Percentiles rank a stretch among this genome's conserved stretches.
Conservation (phyloP, 768 basidiomycete species). For the Strobilomyces dryophilus region DNA sequence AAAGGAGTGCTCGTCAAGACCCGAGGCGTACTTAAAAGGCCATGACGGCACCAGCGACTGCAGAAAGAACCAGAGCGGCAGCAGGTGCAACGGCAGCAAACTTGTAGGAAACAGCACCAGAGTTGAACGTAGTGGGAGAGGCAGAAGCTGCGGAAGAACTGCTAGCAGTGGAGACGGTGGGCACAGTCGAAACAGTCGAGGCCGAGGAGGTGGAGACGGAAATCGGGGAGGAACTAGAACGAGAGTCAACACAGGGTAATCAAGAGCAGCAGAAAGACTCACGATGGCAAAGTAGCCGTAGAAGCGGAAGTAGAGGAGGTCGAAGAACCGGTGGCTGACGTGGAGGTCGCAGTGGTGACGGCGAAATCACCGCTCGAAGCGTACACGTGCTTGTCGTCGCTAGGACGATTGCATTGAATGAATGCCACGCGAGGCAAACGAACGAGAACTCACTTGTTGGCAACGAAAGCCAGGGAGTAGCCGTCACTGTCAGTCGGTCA, state of each 20-base stretch:
- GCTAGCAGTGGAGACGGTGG: background rate
- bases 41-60: constrained; percentile 44
- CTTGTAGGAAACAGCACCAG: constrained; percentile 32
- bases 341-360: constrained; percentile 27
- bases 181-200: constrained; percentile 1
- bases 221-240: background rate
- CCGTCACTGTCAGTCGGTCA: constrained; percentile 31
- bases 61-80: constrained; percentile 39
- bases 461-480: constrained; percentile 48
- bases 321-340: constrained; percentile 11
- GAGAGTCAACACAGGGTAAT: background rate
- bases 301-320: background rate
- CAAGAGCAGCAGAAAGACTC: background rate
- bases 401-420: constrained; percentile 2
- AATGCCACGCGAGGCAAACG: background rate
- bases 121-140: constrained; percentile 18
- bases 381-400: constrained; percentile 46
- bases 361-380: constrained; percentile 38
- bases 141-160: constrained; percentile 18
- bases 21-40: constrained; percentile 35
- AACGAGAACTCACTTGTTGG: constrained; percentile 32
- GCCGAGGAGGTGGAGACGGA: constrained; percentile 7
- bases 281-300: constrained; percentile 3
- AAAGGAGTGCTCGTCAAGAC: background rate
- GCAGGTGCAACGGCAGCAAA: constrained; percentile 30